These are phyloP conservation scores for Obelidium mucronatum DNA, from an alignment of 192 early-diverging fungal species.

Conservation along the genomic window DNA sequence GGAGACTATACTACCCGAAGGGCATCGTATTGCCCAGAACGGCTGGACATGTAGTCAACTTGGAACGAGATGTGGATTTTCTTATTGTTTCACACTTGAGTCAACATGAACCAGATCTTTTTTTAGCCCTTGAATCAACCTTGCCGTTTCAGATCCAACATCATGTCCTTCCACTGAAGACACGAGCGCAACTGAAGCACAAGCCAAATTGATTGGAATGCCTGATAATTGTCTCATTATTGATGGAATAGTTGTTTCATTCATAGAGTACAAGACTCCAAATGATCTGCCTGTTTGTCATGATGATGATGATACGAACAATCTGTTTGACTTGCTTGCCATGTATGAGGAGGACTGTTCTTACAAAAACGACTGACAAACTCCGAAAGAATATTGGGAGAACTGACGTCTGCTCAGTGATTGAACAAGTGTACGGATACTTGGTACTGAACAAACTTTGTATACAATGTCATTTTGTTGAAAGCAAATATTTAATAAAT, in stretches of 20 bases:
- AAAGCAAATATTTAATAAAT: too few relatives aligned
- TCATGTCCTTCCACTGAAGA: neutral
- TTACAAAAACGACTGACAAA: slow-evolving; percentile 15
- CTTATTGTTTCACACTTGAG: too few relatives aligned
- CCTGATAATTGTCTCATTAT: slow-evolving; percentile 20
- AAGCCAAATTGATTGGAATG: slow-evolving; percentile 16
- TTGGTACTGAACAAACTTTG: slow-evolving; percentile 27
- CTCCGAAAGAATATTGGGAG: neutral
- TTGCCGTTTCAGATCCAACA: slow-evolving; percentile 1
- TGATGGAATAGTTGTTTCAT: slow-evolving; percentile 19
- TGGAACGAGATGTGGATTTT: too few relatives aligned
- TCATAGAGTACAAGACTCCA: slow-evolving; percentile 30
- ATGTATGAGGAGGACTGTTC: slow-evolving; percentile 20
- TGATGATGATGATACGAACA: neutral
- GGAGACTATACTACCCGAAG: too few relatives aligned
- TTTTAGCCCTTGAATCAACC: slow-evolving; percentile 2
- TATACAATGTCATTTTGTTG: too few relatives aligned
- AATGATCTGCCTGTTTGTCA: slow-evolving; percentile 25
- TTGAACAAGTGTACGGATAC: slow-evolving; percentile 33
- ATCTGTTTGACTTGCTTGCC: slow-evolving; percentile 12
- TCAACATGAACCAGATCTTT: too few relatives aligned
- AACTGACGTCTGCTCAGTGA: slow-evolving; percentile 23
- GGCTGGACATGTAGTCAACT: too few relatives aligned
- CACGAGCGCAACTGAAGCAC: neutral
- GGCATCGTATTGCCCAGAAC: too few relatives aligned